These are phyloP conservation scores for Gastrodia elata DNA, from an alignment of 106 monocot species.

Conservation along the genomic window DNA sequence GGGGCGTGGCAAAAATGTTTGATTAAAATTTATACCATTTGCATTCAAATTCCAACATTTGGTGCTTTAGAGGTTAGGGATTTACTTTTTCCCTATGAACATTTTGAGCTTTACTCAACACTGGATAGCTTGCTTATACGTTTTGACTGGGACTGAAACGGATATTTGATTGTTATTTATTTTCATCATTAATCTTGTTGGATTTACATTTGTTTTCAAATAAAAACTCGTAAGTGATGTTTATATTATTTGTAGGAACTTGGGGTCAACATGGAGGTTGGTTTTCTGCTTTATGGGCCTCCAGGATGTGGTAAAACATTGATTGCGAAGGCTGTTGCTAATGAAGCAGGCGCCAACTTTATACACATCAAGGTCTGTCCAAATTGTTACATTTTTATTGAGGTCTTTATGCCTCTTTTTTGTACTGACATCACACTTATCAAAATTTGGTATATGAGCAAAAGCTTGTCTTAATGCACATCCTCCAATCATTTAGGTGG, in stretches of 20 bases:
- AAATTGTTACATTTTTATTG: not conserved
- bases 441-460: not conserved
- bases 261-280: constrained; percentile 62
- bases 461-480: not conserved
- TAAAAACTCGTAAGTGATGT: not conserved
- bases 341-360: constrained; percentile 87
- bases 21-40: not conserved
- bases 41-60: not conserved
- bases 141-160: not conserved
- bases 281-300: constrained; percentile 87
- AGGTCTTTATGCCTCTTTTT: not conserved
- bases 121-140: not conserved
- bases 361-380: constrained; percentile 78
- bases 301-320: constrained; percentile 97
- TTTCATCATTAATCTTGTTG: not conserved
- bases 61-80: not conserved
- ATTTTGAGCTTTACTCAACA: not conserved
- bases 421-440: not conserved
- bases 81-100: not conserved
- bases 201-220: not conserved
- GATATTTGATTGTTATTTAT: not conserved
- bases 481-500: not conserved
- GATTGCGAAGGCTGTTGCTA: constrained; percentile 94
- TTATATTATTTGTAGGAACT: constrained; percentile 38
- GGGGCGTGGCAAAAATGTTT: not conserved